Evolutionary conservation across 306 rosid genomes (phyloP).

Genomic region (Vicia faba): DNA sequence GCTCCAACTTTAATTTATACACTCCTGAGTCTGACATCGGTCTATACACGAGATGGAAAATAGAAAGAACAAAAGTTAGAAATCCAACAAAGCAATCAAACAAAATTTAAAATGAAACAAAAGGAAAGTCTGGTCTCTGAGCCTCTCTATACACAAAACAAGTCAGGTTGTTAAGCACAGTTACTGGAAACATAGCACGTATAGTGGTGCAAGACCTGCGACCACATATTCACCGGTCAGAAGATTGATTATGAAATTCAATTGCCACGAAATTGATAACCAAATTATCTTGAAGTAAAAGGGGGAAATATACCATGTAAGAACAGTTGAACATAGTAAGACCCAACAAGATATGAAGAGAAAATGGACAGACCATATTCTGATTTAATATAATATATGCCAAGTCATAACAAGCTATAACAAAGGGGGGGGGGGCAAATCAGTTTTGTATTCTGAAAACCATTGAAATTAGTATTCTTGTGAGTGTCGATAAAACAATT

Average conservation of each 20-base stretch:
- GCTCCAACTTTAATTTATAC: conserved; percentile 53
- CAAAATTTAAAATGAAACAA: conserved; percentile 32
- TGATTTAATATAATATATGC: conserved; percentile 9
- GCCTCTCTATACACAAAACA: conserved; percentile 62
- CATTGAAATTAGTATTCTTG: conserved; percentile 16
- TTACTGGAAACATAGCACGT: conserved; percentile 76
- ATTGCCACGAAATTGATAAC: conserved; percentile 44
- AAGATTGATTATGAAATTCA: conserved; percentile 53
- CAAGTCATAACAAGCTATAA: conserved; percentile 19
- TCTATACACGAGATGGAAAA: conserved; percentile 54
- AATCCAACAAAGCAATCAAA: conserved; percentile 29
- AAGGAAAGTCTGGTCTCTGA: conserved; percentile 52
- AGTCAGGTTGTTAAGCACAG: conserved; percentile 66
- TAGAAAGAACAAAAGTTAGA: conserved; percentile 43
- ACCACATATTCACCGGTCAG: conserved; percentile 84
- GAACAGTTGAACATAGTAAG: conserved; percentile 31
- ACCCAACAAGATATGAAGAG: conserved; percentile 25
- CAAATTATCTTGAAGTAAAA: conserved; percentile 36
- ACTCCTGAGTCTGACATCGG: conserved; percentile 46
- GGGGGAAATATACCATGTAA: conserved; percentile 17
- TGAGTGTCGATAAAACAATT: conserved; percentile 11
- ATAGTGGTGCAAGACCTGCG: conserved; percentile 94
- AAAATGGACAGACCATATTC: conserved; percentile 29
- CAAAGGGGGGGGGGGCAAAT: not conserved
- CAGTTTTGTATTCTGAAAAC: conserved; percentile 27